Base-by-base conservation (phyloP, 192 early-diverging fungal genomes). In the Coemansia sp. region DNA sequence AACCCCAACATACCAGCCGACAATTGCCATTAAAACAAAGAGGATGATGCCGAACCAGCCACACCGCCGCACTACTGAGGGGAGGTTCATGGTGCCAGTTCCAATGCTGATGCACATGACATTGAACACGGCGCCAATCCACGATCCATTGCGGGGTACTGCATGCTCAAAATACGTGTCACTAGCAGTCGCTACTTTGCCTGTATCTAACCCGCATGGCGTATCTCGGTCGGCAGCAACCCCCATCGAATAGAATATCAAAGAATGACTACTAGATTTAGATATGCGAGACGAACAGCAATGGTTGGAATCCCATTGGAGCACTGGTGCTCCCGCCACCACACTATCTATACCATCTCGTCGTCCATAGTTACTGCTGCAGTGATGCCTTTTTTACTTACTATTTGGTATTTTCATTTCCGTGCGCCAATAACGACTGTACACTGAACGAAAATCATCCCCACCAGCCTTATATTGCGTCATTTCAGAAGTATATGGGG, bases 21-120 rank as follows among this genome's bases (percentile, higher is more conserved):
- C 87, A 3, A 91, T 58, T 21, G 88, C 88, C 33, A 90, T 87
- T 37, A 92, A 71, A 6, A 88, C 42, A 46, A 95, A 74, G 56
- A 95, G 70, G 20, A 87, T 67, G 9, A 92, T 60, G 63, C 89
- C 89, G 42, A 92, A 83, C 93, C 93, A 95, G 0, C 93, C 93
- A 64, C 86, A 82, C 24, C 89, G 83, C 45, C 71, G 80, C 18
- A 95, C 80, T 1, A 91, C 89, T 35, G 86, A 90, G 0, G 93
- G 93, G 36, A 95, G 82, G 58, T 92, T 90, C 56, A 95, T 86
- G 6, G 88, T 85, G 13, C 93, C 93, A 3, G 89, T 90, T 34
- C 92, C 92, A 50, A 90, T 88, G 28, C 91, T 86, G 20, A 90
- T 88, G 68, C 92, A 93, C 26, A 88, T 85, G 50, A 90, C 79